phyloP scores from a whole-genome alignment of 257 asterid species.

The Solanum pinnatisectum region DNA sequence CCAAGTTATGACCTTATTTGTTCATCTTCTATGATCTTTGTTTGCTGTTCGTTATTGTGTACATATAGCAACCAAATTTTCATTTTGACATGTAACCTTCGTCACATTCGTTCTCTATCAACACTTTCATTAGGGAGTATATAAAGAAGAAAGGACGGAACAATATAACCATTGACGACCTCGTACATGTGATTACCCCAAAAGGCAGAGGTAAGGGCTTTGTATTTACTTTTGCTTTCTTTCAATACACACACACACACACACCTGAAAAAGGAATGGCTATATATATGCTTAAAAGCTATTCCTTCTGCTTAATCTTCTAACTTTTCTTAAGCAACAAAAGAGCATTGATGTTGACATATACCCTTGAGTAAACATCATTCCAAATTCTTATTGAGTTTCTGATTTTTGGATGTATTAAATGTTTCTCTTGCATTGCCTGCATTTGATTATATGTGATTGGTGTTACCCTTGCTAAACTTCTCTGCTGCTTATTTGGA shows the following conservation, averaged over 20 bases:
- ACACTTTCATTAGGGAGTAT: conserved; percentile 39
- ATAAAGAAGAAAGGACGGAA: conserved; percentile 70
- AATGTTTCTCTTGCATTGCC: not conserved
- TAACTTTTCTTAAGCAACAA: not conserved
- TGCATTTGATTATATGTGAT: not conserved
- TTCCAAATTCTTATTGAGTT: not conserved
- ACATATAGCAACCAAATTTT: not conserved
- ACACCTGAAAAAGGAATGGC: not conserved
- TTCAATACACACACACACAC: not conserved
- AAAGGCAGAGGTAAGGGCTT: conserved; percentile 58
- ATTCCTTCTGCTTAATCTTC: not conserved
- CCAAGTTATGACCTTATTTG: not conserved
- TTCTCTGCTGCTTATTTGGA: not conserved
- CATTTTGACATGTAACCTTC: not conserved
- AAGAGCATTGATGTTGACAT: not conserved
- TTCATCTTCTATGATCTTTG: not conserved
- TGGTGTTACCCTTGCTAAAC: not conserved
- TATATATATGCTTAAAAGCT: not conserved
- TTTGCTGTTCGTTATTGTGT: not conserved
- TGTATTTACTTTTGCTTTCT: not conserved
- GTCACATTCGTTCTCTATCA: not conserved
- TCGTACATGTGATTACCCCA: conserved; percentile 60
- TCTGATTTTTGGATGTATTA: not conserved
- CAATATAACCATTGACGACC: conserved; percentile 63
- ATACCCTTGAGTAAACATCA: not conserved